Percentiles rank a stretch among this genome's conserved stretches.
These are phyloP conservation scores for Halteria grandinella DNA, from an alignment of 73 alveolate genomes.

Conservation along the genomic window DNA sequence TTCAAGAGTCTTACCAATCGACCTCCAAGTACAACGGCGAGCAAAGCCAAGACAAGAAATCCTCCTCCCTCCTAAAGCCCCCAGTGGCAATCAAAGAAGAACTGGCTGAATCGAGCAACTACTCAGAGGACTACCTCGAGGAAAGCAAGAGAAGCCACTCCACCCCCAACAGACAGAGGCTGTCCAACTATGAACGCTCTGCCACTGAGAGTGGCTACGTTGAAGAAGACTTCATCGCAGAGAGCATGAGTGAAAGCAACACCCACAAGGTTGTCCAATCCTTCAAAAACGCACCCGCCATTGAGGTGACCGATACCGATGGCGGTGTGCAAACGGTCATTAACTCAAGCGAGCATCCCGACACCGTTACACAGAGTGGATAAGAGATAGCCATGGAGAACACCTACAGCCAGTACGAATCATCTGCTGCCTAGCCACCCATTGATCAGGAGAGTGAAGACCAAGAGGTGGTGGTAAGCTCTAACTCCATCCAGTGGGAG, in stretches of 20 bases:
- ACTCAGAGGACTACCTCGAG: no score
- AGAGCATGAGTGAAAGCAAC: conserved; percentile 29
- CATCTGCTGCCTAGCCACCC: conserved; percentile 21
- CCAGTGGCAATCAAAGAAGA: background rate
- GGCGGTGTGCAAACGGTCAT: background rate
- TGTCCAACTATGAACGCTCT: no score
- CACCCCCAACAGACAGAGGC: no score
- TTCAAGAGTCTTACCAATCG: conserved; percentile 9
- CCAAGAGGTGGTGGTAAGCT: conserved; percentile 13
- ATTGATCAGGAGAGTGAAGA: conserved; percentile 6
- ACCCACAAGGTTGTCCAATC: background rate
- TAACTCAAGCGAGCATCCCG: background rate
- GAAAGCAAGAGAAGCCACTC: no score
- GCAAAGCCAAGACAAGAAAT: background rate
- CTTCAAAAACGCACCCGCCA: conserved; percentile 6
- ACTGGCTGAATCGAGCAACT: background rate
- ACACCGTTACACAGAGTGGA: background rate
- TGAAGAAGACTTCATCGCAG: no score
- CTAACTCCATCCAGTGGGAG: conserved; percentile 24
- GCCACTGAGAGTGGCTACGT: no score
- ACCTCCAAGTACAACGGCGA: background rate
- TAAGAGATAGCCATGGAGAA: conserved; percentile 7
- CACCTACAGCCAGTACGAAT: conserved; percentile 9
- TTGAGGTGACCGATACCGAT: conserved; percentile 12
- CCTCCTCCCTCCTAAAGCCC: background rate